Evolutionary conservation across 2,329 filamentous ascomycete species (phyloP).

Genomic region (Pseudocercospora macadamiae): DNA sequence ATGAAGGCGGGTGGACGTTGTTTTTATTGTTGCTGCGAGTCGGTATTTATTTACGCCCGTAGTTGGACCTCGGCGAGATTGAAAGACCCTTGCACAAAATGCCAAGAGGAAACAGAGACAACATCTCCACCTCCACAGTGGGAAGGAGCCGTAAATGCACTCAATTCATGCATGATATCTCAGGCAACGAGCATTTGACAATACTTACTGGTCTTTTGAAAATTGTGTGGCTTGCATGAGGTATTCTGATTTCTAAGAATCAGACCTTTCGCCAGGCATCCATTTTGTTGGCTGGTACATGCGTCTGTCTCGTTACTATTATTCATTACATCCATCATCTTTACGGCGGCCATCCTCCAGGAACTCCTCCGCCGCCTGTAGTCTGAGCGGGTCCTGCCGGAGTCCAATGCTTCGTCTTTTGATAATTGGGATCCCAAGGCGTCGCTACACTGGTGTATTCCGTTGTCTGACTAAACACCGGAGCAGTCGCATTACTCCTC

Average conservation of each 20-base stretch:
- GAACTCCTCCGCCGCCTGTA: slow-evolving; percentile 19
- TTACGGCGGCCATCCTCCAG: slow-evolving; percentile 17
- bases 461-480: slow-evolving; percentile 10
- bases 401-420: slow-evolving; percentile 19
- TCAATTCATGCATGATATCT: too few species aligned
- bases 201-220: not conserved
- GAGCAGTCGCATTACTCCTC: slow-evolving; percentile 25
- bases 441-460: not conserved
- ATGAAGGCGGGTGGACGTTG: not conserved
- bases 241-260: too few species aligned
- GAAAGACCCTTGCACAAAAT: not conserved
- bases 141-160: too few species aligned
- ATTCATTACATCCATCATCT: not conserved
- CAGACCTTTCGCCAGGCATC: too few species aligned
- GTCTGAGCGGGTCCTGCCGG: slow-evolving; percentile 22
- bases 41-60: not conserved
- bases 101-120: too few species aligned
- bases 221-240: too few species aligned
- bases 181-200: not conserved
- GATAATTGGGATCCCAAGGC: slow-evolving; percentile 21
- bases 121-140: too few species aligned
- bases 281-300: too few species aligned
- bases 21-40: not conserved
- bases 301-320: too few species aligned
- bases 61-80: not conserved